These are phyloP conservation scores for Rubia tinctorum DNA, from an alignment of 305 asterid genomes.

Conservation along the genomic window DNA sequence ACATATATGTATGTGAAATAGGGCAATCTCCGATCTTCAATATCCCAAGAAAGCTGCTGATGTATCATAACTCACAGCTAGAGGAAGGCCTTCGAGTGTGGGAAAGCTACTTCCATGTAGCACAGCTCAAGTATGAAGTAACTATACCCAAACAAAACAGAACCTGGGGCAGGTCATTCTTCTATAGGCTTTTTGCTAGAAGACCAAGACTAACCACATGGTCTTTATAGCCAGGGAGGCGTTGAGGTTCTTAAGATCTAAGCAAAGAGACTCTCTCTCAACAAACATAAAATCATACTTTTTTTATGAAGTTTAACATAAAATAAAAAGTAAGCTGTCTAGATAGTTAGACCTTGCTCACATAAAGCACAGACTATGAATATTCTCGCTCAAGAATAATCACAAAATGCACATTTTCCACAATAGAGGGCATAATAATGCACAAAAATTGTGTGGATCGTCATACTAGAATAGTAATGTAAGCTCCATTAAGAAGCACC, in stretches of 20 bases:
- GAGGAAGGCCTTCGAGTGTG: not conserved
- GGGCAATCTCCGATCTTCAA: not conserved
- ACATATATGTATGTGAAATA: not conserved
- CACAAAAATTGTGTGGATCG: not conserved
- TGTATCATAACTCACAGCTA: not conserved
- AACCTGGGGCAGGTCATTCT: not conserved
- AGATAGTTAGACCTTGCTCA: not conserved
- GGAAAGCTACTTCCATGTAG: not conserved
- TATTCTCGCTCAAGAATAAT: not conserved
- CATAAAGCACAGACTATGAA: not conserved
- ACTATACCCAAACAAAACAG: not conserved
- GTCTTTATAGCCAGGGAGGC: not conserved
- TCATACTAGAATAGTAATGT: not conserved
- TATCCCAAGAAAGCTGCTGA: not conserved
- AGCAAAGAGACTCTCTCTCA: not conserved
- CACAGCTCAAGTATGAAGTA: not conserved
- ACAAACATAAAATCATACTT: not conserved
- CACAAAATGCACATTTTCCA: not conserved
- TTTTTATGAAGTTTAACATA: not conserved
- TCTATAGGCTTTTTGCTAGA: not conserved
- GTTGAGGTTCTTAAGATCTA: not conserved
- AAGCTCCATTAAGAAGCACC: conserved; percentile 1
- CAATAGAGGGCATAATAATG: not conserved
- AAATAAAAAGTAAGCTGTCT: no score
- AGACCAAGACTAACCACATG: not conserved